Evolutionary conservation across 2,329 filamentous ascomycete genomes (phyloP).

Genomic region (Elsinoe arachidis): DNA sequence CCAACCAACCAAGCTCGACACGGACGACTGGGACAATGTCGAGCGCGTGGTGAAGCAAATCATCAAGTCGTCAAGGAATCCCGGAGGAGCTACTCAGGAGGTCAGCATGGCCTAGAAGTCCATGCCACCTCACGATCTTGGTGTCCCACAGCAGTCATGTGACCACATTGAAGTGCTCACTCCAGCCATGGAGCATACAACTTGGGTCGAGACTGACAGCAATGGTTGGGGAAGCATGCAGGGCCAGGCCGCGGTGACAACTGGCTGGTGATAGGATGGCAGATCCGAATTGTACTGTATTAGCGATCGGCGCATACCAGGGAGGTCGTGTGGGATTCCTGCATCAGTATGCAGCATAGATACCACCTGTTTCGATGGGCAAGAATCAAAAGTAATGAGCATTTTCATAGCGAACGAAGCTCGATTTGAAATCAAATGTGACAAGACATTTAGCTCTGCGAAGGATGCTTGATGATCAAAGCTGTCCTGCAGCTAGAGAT

Average conservation of each 20-base stretch:
- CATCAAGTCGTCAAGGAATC: conserved; percentile 51
- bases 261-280: not conserved
- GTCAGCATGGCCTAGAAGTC: conserved; percentile 6
- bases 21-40: conserved; percentile 82
- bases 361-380: not conserved
- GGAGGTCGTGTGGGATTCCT: not conserved
- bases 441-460: not conserved
- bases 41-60: conserved; percentile 74
- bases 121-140: not conserved
- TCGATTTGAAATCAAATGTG: not conserved
- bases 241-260: not conserved
- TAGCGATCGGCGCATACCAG: not conserved
- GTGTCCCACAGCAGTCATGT: not conserved
- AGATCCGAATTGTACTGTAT: not conserved
- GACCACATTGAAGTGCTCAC: not conserved
- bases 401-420: too few species aligned
- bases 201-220: not conserved
- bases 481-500: conserved; percentile 1
- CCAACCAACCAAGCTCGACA: conserved; percentile 70
- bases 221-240: not conserved
- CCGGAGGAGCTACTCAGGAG: not conserved
- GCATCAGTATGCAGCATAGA: not conserved
- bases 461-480: not conserved
- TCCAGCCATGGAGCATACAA: not conserved
- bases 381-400: not conserved